Evolutionary conservation across 2,329 filamentous ascomycete genomes (phyloP).

Genomic region (Lizonia empirigonia): DNA sequence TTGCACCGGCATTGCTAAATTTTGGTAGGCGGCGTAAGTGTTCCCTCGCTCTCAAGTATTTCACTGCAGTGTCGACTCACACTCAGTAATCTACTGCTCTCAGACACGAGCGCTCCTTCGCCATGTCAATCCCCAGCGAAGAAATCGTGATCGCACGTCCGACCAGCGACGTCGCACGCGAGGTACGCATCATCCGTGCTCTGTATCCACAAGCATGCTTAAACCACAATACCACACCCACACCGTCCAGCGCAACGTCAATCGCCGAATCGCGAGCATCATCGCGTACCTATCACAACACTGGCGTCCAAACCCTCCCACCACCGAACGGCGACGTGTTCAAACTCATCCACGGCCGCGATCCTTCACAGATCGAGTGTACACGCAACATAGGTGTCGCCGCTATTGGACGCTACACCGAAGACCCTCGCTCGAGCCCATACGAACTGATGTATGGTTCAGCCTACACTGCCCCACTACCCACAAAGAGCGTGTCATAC

Average conservation of each 20-base stretch:
- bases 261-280: neutral
- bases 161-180: neutral
- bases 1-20: too few species aligned
- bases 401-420: slow-evolving; percentile 16
- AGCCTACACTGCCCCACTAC: neutral
- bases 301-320: slow-evolving; percentile 23
- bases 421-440: neutral
- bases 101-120: too few species aligned
- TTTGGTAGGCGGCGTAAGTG: too few species aligned
- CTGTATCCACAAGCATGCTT: neutral
- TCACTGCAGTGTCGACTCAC: too few species aligned
- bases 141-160: neutral
- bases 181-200: neutral
- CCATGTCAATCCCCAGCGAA: neutral
- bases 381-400: slow-evolving; percentile 14
- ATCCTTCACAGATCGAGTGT: slow-evolving; percentile 11
- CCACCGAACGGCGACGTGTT: slow-evolving; percentile 13
- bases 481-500: neutral
- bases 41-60: too few species aligned
- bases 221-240: neutral
- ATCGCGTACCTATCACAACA: slow-evolving; percentile 16
- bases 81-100: too few species aligned
- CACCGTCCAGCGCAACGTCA: neutral
- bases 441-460: slow-evolving; percentile 10
- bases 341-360: slow-evolving; percentile 17